Evolutionary conservation across 768 basidiomycete genomes (phyloP).

Genomic region (Sarcodon sp.): DNA sequence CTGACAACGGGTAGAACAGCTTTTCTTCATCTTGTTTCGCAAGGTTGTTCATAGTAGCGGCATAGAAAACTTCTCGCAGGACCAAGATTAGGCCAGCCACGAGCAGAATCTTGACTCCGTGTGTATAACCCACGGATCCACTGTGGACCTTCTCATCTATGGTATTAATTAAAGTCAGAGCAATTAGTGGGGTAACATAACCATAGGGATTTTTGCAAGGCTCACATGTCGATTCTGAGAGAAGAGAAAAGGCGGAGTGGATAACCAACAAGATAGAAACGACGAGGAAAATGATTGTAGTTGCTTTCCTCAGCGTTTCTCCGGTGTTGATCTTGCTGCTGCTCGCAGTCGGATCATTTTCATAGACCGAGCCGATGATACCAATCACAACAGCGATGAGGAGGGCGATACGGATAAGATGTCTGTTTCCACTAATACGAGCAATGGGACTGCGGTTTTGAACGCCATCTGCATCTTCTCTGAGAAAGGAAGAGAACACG

Average conservation of each 20-base stretch:
- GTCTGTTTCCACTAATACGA: conserved; percentile 7
- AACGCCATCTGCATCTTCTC: not conserved
- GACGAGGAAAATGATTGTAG: conserved; percentile 10
- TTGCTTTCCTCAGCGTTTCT: conserved; percentile 5
- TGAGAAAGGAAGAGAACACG: not conserved
- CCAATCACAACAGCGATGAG: conserved; percentile 8
- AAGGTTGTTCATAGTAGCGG: conserved; percentile 5
- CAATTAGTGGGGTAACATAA: not conserved
- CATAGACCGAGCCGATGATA: conserved; percentile 6
- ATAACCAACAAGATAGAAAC: conserved; percentile 5
- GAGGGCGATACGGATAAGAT: conserved; percentile 8
- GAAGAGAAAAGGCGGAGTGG: conserved; percentile 3
- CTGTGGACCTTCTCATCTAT: not conserved
- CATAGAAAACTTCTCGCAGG: conserved; percentile 11
- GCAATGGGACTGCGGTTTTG: not conserved
- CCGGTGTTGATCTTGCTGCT: conserved; percentile 1
- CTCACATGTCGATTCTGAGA: conserved; percentile 4
- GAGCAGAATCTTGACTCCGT: conserved; percentile 7
- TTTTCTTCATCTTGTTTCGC: conserved; percentile 8
- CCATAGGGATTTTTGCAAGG: not conserved
- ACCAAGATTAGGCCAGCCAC: conserved; percentile 8
- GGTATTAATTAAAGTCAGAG: not conserved
- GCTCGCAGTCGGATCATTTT: not conserved
- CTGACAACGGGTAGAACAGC: conserved; percentile 10
- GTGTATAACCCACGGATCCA: conserved; percentile 1